Evolutionary conservation across 1,284 basidiomycete genomes (phyloP).

Genomic region (Porodaedalea pini): DNA sequence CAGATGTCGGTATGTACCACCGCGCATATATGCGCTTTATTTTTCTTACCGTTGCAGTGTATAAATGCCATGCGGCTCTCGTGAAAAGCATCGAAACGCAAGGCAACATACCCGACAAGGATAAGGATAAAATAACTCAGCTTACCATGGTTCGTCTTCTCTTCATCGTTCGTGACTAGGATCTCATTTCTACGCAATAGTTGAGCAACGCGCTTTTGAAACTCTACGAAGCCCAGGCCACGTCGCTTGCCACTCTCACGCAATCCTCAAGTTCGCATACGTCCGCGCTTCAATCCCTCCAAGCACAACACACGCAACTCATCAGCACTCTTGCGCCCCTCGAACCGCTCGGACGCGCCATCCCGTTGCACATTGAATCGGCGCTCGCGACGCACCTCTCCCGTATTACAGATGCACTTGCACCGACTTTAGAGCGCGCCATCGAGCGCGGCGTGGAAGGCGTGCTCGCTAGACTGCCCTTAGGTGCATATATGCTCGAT

Average conservation of each 20-base stretch:
- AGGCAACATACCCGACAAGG: not conserved
- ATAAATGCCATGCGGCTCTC: constrained; percentile 14
- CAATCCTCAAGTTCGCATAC: not conserved
- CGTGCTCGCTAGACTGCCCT: not conserved
- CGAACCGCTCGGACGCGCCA: constrained; percentile 8
- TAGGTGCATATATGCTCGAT: not conserved
- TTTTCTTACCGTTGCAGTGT: constrained; percentile 4
- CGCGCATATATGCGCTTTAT: constrained; percentile 4
- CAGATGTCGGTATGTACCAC: constrained; percentile 11
- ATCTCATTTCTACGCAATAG: not conserved
- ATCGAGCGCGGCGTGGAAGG: not conserved
- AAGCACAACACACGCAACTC: constrained; percentile 7
- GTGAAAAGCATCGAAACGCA: constrained; percentile 6
- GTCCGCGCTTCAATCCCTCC: not conserved
- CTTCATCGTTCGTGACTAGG: not conserved
- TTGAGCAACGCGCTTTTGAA: constrained; percentile 1
- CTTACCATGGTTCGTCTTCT: constrained; percentile 2
- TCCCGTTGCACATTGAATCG: constrained; percentile 11
- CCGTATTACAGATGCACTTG: not conserved
- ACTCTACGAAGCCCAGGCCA: constrained; percentile 9
- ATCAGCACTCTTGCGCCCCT: constrained; percentile 3
- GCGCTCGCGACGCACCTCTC: not conserved
- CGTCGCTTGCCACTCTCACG: not conserved
- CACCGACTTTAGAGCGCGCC: not conserved
- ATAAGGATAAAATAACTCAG: not conserved